Base-by-base conservation (phyloP, 495 filamentous ascomycete genomes). In the Rhypophila decipiens region DNA sequence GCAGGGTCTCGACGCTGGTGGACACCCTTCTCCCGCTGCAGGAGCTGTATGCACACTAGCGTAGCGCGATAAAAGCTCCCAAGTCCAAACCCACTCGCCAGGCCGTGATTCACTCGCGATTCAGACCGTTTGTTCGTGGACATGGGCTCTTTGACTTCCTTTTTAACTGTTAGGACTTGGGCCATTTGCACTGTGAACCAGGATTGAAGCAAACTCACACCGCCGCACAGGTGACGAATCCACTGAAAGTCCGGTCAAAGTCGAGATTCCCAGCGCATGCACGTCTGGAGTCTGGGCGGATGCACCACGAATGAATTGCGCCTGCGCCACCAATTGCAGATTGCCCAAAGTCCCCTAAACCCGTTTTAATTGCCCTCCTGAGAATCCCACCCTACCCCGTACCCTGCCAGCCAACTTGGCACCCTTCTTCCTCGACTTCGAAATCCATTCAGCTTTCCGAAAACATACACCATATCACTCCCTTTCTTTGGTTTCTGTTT, bases 361-460 rank as follows among this genome's bases (percentile, higher is more conserved):
- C 50, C 38, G 44, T 56, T 62, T 58, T 24, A 56, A 51, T 36
- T 49, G 29, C 42, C 50, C 59, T 62, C 59, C 61, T 64, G 59
- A 62, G 56, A 51, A 58, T 52, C 52, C 52, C 44, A 39, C 47
- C 35, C 21, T 35, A 45, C 24, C 47, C n/a, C 29, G 38, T 13
- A 1, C 9, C 12, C 20, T 24, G 23, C 17, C 8, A 42, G 18
- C 12, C 41, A 43, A 19, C n/a, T 39, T 13, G 13, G 24, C 24
- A 15, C 23, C n/a, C 12, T 27, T 15, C 40, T 42, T 15, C 41
- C 12, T n/a, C n/a, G n/a, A n/a, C n/a, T n/a, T n/a, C n/a, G 18
- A 13, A 33, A n/a, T 36, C 29, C 35, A 15, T 12, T 22, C 38
- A 23, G 13, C 20, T 40, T 40, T 40, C 20, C 38, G 18, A 40